Base-by-base conservation (phyloP, 345 rosid genomes). In the Hypericum androsaemum region DNA sequence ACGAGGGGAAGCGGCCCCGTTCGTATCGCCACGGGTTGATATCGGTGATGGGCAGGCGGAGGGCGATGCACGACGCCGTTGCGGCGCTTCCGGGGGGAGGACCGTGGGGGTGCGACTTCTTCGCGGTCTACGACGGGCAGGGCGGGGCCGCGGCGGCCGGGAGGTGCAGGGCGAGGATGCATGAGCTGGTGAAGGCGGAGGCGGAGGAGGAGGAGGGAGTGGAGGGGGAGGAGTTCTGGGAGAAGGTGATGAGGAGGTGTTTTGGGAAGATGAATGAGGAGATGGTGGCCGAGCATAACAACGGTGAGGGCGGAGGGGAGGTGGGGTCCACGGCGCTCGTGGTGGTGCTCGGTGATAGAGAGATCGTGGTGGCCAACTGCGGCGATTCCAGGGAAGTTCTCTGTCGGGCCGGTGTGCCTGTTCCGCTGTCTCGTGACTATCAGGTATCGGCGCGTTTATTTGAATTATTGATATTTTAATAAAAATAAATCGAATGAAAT, bases 301-400 rank as follows among this genome's bases (percentile, higher is more conserved):
- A 13, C 0, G 62, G 11, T 37, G 60, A 43, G 35, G 44, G 7
- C 22, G 6, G 6, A 36, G 28, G 37, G 11, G 37, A 39, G 13
- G 22, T 35, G 45, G 73, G 77, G 10, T 68, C 69, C 10, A 69
- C 72, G 6, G 73, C 77, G 0, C 44, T 60, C 46, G 82, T 69
- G 49, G 71, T 59, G 13, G 13, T 74, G 66, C 69, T 74, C 13
- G 70, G 75, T 38, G 28, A 43, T 47, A 56, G 61, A 45, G 73
- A 66, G 57, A 5, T 74, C 3, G 71, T 72, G 56, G 74, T 62
- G 58, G 77, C 76, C 5, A 72, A 72, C 52, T 61, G 80, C 7
- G 83, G 83, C 12, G 69, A 74, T 42, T 74, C 69, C 0, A 67
- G 73, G 43, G 75, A 64, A 7, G 75, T 71, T 9, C 7, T 77